Evolutionary conservation across 495 filamentous ascomycete genomes (phyloP), one percentile per base, ranked within the genome.

Genomic region (Hyaloscypha finlandica): DNA sequence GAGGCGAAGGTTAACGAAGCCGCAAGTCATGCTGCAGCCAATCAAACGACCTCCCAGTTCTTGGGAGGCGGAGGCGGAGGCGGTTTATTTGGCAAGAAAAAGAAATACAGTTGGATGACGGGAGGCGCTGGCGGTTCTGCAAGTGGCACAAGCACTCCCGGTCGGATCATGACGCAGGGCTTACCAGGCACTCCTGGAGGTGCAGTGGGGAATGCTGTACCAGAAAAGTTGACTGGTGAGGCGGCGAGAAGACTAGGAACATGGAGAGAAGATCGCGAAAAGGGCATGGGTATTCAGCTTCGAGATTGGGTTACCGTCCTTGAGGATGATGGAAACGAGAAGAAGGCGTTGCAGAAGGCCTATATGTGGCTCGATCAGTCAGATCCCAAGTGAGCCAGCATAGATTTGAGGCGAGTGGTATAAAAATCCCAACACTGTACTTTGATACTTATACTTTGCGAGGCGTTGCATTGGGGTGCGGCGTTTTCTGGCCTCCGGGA

Each of bases 281-380:
- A 83, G 65, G 89, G 88, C 3, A 81, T 79, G 63, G 85, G 83
- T 19, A 84, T 93, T n/a, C 88, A 92, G 75, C 77, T 91, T 58
- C 77, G 90, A 29, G 90, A 93, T 76, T 87, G 86, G 84, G 73
- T 91, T 8, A 75, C 77, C 8, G 88, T 84, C 12, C 79, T 92
- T 33, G 89, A 92, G 71, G 76, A 80, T 39, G 86, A 89, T 68
- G 84, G 85, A 5, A 79, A 77, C 69, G 86, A 88, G 58, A 73
- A 73, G 51, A 82, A 75, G 72, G 82, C 83, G 1, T 62, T 90
- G 8, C 84, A 88, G 66, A 76, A 78, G 63, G 81, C 82, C 4
- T 88, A 88, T 69, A 66, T 77, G 51, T 78, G 74, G 63, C 71
- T 89, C 67, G 87, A 88, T 65, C 62, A 63, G 54, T 78, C 80